Evolutionary conservation across 768 basidiomycete species (phyloP), one percentile per base, ranked within the genome.

Genomic region (Kwoniella europaea): DNA sequence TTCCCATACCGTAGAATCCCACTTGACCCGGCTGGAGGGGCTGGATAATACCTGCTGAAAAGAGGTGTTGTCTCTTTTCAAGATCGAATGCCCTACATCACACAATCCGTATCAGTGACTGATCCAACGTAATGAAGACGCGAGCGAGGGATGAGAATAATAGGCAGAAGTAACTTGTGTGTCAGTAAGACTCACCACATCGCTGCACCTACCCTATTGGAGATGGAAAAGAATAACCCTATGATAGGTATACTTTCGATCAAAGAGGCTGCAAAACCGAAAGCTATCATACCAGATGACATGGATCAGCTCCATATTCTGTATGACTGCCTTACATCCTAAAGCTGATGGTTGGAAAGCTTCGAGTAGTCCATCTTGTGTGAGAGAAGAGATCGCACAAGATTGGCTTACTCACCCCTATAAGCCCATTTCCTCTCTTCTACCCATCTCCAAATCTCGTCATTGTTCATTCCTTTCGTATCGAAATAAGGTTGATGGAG

Each of bases 351-450:
- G 35, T 7, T 35, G 35, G 7, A 35, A 1, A 35, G 35, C 35
- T 35, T 35, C 35, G 35, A 9, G 35, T 9, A 7, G 35, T 35
- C 35, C 35, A 35, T 35, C 35, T 35, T 35, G 4, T 6, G 6
- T 35, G 35, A 35, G 35, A 35, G 35, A 9, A 35, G 35, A 9
- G 35, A 35, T 35, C 35, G 7, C 35, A 35, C 35, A 35, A 35
- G 35, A 15, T 7, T 54, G n/a, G 35, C 35, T 35, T 35, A 75
- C 80, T 75, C 55, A 92, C 92, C 76, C 76, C 90, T 86, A 76
- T 96, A 95, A 71, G 92, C 91, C 91, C 93, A 92, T 78, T 91
- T 93, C 15, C 91, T 88, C 81, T 96, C 94, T 77, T 93, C 91
- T 68, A 95, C 87, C 84, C 92, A 98, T 1, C 90, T 85, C 2